Base-by-base conservation (phyloP, 1,284 basidiomycete genomes). In the Rhodotorula sp. region DNA sequence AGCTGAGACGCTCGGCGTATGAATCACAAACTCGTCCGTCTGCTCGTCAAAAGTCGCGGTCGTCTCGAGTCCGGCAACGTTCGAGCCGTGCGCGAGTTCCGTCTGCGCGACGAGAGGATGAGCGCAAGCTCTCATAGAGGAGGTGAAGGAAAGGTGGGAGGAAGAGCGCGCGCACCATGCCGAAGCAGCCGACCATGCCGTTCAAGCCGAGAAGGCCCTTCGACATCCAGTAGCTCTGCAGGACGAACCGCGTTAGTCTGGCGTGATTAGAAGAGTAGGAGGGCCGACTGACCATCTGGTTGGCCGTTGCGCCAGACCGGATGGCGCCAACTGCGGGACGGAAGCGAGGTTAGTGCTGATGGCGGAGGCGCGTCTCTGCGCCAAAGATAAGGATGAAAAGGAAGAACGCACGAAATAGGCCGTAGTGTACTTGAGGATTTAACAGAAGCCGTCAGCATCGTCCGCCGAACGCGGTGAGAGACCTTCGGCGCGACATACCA, bases 31-130 rank as follows among this genome's bases (percentile, higher is more conserved):
- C 76, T 85, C 84, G 79, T 86, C 85, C 4, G 82, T 79, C 60
- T 78, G 74, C 30, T 77, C 77, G 77, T 86, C 85, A 66, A 85
- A 85, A 3, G 84, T 85, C 0, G 85, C 84, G 8, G 84, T 85
- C 48, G 85, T 86, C 77, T 86, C 83, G 60, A 86, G 80, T 20
- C 85, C 85, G 15, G 85, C 85, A 34, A 86, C 84, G 76, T 86
- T 86, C 30, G 69, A 62, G n/a, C 70, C 76, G 48, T 77, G 72
- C 8, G 54, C 54, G 54, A 55, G 54, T n/a, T 55, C 40, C 40
- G 40, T 44, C 50, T 66, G 44, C 28, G 28, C 26, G 31, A 20
- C 34, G 30, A 24, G n/a, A 15, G 28, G 11, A 74, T 68, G n/a
- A 16, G 34, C 26, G 16, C n/a, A 26, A 47, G n/a, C 8, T 8